Percentiles rank a stretch among this genome's conserved stretches.
Conservation (phyloP, 1,284 basidiomycete genomes). For the Ustilago shanxiensis region DNA sequence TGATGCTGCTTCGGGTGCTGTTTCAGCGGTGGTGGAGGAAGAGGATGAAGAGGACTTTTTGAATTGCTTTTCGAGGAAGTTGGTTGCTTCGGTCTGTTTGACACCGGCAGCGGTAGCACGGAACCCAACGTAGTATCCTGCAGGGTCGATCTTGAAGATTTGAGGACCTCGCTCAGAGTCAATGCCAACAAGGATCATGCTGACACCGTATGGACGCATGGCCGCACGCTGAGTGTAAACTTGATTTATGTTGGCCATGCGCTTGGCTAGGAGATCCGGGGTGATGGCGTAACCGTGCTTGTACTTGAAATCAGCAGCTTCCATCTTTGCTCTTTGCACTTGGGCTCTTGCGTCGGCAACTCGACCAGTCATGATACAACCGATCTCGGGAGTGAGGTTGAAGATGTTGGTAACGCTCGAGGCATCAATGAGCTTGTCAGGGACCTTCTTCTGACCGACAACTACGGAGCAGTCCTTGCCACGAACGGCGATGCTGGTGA, state of each 20-base stretch:
- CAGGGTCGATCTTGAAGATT: slow-evolving; percentile 97
- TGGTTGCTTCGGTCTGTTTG: slow-evolving; percentile 99
- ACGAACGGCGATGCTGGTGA: slow-evolving; percentile 91
- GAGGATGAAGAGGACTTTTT: slow-evolving; percentile 78
- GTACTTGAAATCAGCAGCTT: slow-evolving; percentile 95
- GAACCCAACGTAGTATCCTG: slow-evolving; percentile 98
- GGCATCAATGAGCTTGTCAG: slow-evolving; percentile 97
- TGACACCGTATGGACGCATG: slow-evolving; percentile 96
- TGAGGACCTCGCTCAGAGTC: slow-evolving; percentile 89
- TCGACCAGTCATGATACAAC: slow-evolving; percentile 96
- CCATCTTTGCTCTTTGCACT: slow-evolving; percentile 85
- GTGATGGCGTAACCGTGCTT: slow-evolving; percentile 98
- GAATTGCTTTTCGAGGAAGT: slow-evolving; percentile 96
- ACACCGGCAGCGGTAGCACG: slow-evolving; percentile 95
- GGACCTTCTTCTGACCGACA: slow-evolving; percentile 98
- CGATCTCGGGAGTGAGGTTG: slow-evolving; percentile 94
- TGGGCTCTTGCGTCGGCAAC: slow-evolving; percentile 94
- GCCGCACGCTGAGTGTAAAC: slow-evolving; percentile 97
- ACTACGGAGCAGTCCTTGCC: slow-evolving; percentile 95
- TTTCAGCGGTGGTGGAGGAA: neutral
- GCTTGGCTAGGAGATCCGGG: slow-evolving; percentile 90
- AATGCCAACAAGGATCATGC: slow-evolving; percentile 95
- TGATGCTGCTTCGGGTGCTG: slow-evolving; percentile 6
- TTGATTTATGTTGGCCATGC: slow-evolving; percentile 98
- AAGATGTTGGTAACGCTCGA: slow-evolving; percentile 95